Evolutionary conservation across 306 rosid genomes (phyloP), one percentile per base, ranked within the genome.

Genomic region (Gleditsia sinensis): DNA sequence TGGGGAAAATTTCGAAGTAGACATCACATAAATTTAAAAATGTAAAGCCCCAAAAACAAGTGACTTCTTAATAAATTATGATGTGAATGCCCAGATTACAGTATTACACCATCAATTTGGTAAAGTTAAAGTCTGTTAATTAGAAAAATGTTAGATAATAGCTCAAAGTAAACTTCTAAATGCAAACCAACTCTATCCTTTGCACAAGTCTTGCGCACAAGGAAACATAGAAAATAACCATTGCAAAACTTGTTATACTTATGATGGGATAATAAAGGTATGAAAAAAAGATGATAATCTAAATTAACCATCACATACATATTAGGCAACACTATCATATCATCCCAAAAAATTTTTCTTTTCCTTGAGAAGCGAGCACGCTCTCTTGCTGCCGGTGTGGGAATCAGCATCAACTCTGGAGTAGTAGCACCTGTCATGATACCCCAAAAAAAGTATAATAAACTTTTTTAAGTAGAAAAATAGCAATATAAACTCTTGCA

Each of bases 311-410:
- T 32, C 11, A 75, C 93, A 28, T 86, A 86, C 89, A 69, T 71
- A 49, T 80, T 82, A 57, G 89, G 64, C 69, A 88, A 80, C 51
- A 86, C 78, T 25, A 43, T 39, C 19, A 40, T 21, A 39, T 84
- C 89, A 78, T 88, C 93, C 71, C 75, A 45, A 37, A 75, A 25
- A 36, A 79, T 75, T 82, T 75, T 88, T 68, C 89, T 86, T 84
- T 84, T 88, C 80, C 75, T 82, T 9, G 74, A 60, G 72, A 45
- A 27, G 42, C 51, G 33, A 59, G 82, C 67, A n/a, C 66, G 73
- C 80, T 80, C 87, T 69, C 59, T 86, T 7, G 61, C 23, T 34
- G 81, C 74, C 32, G 89, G 86, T 67, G 90, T 83, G 2, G 34
- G 74, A 67, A 83, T 60, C 76, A 61, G 75, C 69, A 69, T 68